Evolutionary conservation across 2,329 filamentous ascomycete species (phyloP).

Genomic region (Fusarium pseudonygamai): DNA sequence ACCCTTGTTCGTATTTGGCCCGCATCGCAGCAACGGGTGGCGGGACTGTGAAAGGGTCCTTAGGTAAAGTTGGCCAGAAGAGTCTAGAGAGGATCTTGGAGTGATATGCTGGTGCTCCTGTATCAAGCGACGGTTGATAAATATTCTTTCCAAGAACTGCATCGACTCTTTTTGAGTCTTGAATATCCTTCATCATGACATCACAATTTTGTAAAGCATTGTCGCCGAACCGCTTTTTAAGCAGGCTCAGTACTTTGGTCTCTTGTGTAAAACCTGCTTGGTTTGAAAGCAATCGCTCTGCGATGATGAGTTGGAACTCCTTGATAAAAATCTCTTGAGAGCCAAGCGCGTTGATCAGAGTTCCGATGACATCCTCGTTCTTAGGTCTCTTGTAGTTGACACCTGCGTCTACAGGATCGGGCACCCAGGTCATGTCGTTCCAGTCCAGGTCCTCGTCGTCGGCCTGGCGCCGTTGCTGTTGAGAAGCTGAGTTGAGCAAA

Average conservation of each 20-base stretch:
- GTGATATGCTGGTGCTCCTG: conserved; percentile 61
- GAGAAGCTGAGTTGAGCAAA: conserved; percentile 69
- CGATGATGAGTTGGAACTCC: conserved; percentile 90
- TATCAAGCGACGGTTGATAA: conserved; percentile 17
- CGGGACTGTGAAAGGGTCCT: conserved; percentile 74
- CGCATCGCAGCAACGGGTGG: conserved; percentile 68
- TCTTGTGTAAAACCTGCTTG: conserved; percentile 80
- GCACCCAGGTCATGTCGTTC: conserved; percentile 93
- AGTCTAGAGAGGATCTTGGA: conserved; percentile 90
- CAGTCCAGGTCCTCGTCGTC: conserved; percentile 82
- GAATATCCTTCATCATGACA: conserved; percentile 95
- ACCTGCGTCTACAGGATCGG: conserved; percentile 91
- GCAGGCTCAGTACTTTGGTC: conserved; percentile 81
- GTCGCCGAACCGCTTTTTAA: conserved; percentile 91
- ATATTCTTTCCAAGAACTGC: conserved; percentile 65
- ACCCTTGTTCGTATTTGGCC: conserved; percentile 76
- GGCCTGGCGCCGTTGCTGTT: conserved; percentile 60
- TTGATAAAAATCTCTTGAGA: conserved; percentile 93
- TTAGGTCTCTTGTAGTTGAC: conserved; percentile 91
- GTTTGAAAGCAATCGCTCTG: conserved; percentile 77
- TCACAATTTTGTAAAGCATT: conserved; percentile 89
- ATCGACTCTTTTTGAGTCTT: conserved; percentile 82
- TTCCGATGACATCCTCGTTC: conserved; percentile 90
- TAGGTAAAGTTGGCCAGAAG: conserved; percentile 88
- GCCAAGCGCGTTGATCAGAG: conserved; percentile 87